phyloP scores from a whole-genome alignment of 2,329 filamentous ascomycete species.

The Monosporascus sp. region DNA sequence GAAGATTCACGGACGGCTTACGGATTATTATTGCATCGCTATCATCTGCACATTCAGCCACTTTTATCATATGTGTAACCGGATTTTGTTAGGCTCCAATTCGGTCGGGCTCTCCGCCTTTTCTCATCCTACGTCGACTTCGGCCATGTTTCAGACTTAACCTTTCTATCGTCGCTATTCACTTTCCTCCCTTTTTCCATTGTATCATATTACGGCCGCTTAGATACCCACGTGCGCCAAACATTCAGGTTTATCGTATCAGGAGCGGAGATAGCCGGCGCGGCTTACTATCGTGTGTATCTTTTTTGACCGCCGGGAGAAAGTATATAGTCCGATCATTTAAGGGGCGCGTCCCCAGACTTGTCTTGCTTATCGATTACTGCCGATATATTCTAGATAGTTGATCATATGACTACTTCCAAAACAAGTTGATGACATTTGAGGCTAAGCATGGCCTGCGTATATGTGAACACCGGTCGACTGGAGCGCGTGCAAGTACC shows the following conservation, averaged over 20 bases:
- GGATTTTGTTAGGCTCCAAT: too few species aligned
- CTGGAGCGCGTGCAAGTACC: too few species aligned
- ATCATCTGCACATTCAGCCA: too few species aligned
- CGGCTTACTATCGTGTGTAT: neutral
- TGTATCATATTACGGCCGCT: conserved; percentile 6
- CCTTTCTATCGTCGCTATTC: neutral
- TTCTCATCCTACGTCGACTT: neutral
- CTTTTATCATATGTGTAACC: too few species aligned
- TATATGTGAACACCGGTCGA: too few species aligned
- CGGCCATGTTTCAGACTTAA: neutral
- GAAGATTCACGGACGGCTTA: too few species aligned
- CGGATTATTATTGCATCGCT: too few species aligned
- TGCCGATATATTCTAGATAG: neutral
- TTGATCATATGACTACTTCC: neutral
- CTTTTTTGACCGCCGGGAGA: neutral
- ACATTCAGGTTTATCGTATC: neutral
- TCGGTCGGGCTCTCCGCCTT: too few species aligned
- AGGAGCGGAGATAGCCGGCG: neutral
- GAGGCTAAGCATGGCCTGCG: too few species aligned
- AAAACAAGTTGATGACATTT: too few species aligned
- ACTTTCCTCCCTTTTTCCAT: neutral
- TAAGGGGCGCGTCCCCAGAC: neutral
- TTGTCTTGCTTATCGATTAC: neutral
- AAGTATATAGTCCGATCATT: neutral
- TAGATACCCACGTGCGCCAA: neutral